phyloP scores from a whole-genome alignment of 768 basidiomycete species.

The Suillus occidentalis region DNA sequence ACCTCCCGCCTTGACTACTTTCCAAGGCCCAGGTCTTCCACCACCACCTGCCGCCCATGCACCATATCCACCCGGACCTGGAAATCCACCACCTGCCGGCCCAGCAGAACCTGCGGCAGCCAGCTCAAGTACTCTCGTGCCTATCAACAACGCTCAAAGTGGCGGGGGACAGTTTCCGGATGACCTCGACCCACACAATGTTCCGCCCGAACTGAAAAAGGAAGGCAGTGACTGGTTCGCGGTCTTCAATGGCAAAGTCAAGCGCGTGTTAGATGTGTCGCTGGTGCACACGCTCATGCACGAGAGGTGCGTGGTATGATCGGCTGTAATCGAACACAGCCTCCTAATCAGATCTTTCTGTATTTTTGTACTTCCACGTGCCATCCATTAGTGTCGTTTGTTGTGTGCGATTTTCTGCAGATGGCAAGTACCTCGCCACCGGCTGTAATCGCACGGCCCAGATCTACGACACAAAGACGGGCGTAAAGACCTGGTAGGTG shows the following conservation, averaged over 20 bases:
- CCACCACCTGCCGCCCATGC: slow-evolving; percentile 33
- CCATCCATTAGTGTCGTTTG: slow-evolving; percentile 27
- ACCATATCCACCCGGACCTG: slow-evolving; percentile 33
- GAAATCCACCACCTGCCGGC: slow-evolving; percentile 32
- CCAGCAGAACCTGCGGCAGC: slow-evolving; percentile 24
- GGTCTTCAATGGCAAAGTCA: slow-evolving; percentile 50
- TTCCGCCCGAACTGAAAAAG: slow-evolving; percentile 29
- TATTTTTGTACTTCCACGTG: slow-evolving; percentile 7
- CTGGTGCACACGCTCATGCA: slow-evolving; percentile 85
- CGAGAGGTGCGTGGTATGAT: slow-evolving; percentile 61
- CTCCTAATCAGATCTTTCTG: slow-evolving; percentile 2
- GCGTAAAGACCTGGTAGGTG: slow-evolving; percentile 77
- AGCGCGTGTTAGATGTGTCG: slow-evolving; percentile 50
- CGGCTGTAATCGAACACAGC: slow-evolving; percentile 4
- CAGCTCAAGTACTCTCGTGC: slow-evolving; percentile 24
- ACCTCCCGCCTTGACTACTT: slow-evolving; percentile 30
- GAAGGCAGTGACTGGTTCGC: slow-evolving; percentile 55
- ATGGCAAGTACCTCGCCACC: slow-evolving; percentile 32
- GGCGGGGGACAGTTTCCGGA: slow-evolving; percentile 33
- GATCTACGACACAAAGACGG: slow-evolving; percentile 91
- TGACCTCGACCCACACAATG: slow-evolving; percentile 19
- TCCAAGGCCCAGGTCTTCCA: slow-evolving; percentile 37
- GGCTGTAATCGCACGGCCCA: slow-evolving; percentile 91
- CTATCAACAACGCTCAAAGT: slow-evolving; percentile 27
- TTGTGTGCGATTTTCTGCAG: slow-evolving; percentile 32